phyloP scores from a whole-genome alignment of 2,329 filamentous ascomycete species.

The Penicillium verrucosum region DNA sequence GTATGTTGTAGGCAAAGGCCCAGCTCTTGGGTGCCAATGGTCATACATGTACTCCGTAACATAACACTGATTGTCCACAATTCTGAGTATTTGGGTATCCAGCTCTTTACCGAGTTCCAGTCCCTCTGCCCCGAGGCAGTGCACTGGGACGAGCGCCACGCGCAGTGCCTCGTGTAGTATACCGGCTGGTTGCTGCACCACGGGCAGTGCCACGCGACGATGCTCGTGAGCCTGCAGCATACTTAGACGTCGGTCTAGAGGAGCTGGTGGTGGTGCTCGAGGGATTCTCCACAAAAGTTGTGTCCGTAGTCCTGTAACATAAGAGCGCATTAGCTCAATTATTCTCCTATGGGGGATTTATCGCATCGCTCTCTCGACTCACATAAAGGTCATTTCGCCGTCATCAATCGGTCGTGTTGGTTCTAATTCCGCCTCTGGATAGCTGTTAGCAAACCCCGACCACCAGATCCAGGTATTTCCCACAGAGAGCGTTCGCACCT shows the following conservation, averaged over 20 bases:
- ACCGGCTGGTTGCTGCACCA: constrained; percentile 28
- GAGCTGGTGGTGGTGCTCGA: constrained; percentile 43
- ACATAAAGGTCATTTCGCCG: constrained; percentile 82
- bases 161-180: constrained; percentile 37
- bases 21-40: not conserved
- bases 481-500: constrained; percentile 28
- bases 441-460: constrained; percentile 9
- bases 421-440: constrained; percentile 34
- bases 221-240: constrained; percentile 26
- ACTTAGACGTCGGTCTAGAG: constrained; percentile 44
- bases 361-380: constrained; percentile 32
- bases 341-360: not conserved
- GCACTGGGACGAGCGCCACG: constrained; percentile 36
- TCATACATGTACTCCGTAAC: not conserved
- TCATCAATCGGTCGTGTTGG: constrained; percentile 45
- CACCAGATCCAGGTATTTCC: not conserved
- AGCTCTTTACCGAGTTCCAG: constrained; percentile 28
- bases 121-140: constrained; percentile 40
- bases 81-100: not conserved
- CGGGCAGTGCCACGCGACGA: constrained; percentile 26
- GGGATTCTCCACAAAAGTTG: constrained; percentile 85
- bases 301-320: constrained; percentile 73
- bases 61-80: not conserved
- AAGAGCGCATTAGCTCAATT: not conserved
- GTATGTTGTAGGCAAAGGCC: not conserved